Conservation (phyloP, 495 filamentous ascomycete genomes). For the Gamarada debralockiae region DNA sequence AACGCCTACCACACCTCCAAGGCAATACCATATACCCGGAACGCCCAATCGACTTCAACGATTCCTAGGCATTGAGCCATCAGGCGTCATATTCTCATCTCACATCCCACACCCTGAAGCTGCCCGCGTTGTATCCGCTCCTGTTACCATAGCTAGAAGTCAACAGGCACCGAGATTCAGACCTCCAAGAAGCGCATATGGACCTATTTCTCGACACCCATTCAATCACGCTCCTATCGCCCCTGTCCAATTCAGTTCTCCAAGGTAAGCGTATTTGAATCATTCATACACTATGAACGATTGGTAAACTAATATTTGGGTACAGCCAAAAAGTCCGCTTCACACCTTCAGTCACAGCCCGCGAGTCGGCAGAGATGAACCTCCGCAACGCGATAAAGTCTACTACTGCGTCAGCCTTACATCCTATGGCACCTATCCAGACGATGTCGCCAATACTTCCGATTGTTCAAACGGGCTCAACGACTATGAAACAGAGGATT, state of each 20-base stretch:
- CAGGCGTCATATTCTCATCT: slow-evolving; percentile 1
- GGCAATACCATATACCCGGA: neutral
- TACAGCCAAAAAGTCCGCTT: slow-evolving; percentile 14
- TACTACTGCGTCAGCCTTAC: neutral
- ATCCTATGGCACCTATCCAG: slow-evolving; percentile 7
- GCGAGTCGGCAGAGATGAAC: slow-evolving; percentile 12
- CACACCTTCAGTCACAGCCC: slow-evolving; percentile 16
- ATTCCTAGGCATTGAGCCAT: slow-evolving; percentile 10
- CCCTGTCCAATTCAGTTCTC: neutral
- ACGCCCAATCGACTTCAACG: slow-evolving; percentile 16
- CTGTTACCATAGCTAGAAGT: neutral
- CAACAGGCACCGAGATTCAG: slow-evolving; percentile 20
- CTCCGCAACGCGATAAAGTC: slow-evolving; percentile 12
- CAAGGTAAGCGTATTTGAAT: neutral
- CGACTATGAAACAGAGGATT: neutral
- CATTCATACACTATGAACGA: too few relatives aligned
- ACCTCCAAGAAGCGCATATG: slow-evolving; percentile 24
- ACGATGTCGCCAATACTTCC: neutral
- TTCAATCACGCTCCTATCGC: slow-evolving; percentile 18
- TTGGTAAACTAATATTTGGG: too few relatives aligned
- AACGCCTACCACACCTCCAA: neutral
- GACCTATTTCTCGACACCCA: slow-evolving; percentile 21
- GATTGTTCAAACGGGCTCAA: neutral
- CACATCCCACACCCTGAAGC: neutral
- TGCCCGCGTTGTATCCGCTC: slow-evolving; percentile 3